Conservation (phyloP, 768 basidiomycete genomes). For the Boletales sp. region DNA sequence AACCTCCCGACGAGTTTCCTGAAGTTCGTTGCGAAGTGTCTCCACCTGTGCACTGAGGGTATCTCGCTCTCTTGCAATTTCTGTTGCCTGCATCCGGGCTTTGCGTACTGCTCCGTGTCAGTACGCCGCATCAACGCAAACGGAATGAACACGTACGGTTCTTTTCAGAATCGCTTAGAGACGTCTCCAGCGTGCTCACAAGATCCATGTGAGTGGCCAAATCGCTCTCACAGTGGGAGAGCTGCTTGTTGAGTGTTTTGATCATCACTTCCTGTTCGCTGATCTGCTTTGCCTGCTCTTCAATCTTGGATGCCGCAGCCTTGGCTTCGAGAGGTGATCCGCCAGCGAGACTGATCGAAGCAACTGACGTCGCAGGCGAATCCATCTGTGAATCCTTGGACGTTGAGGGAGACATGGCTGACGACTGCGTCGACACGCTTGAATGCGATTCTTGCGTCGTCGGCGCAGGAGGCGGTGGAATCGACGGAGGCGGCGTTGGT, state of each 20-base stretch:
- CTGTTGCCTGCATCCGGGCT: constrained; percentile 90
- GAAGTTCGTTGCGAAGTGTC: constrained; percentile 65
- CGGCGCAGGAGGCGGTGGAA: constrained; percentile 81
- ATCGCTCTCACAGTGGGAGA: constrained; percentile 91
- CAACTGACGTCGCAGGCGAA: constrained; percentile 62
- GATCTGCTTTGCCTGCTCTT: constrained; percentile 70
- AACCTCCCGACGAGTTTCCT: constrained; percentile 78
- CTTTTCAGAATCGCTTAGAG: constrained; percentile 88
- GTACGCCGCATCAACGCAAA: background rate
- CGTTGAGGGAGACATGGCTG: constrained; percentile 52
- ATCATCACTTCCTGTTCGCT: constrained; percentile 90
- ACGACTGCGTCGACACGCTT: constrained; percentile 61
- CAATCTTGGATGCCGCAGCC: constrained; percentile 47
- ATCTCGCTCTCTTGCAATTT: constrained; percentile 84
- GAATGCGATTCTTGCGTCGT: constrained; percentile 46
- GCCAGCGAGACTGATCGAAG: constrained; percentile 37
- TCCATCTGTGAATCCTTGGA: constrained; percentile 72
- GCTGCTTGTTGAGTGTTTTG: constrained; percentile 89
- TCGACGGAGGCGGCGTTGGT: constrained; percentile 76
- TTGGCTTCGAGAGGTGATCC: constrained; percentile 51
- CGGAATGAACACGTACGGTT: constrained; percentile 59
- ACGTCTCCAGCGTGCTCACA: constrained; percentile 78
- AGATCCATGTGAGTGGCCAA: constrained; percentile 90
- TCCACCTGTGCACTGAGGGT: constrained; percentile 62
- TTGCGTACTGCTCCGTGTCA: constrained; percentile 65